These are phyloP conservation scores for Fusarium tjaetaba DNA, from an alignment of 2,329 filamentous ascomycete genomes.

Conservation along the genomic window DNA sequence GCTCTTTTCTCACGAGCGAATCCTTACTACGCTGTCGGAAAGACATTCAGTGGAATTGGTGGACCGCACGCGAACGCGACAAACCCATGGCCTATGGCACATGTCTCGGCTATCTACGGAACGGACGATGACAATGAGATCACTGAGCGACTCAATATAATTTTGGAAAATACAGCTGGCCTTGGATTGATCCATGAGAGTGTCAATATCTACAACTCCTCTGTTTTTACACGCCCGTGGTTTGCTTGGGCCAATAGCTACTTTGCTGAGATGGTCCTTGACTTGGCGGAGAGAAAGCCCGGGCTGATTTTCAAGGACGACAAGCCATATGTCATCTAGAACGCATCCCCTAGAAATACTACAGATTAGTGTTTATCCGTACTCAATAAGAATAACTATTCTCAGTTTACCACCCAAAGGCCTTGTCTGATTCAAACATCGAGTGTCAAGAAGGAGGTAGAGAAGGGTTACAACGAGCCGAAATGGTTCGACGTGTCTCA, in stretches of 20 bases:
- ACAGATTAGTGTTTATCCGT: no score
- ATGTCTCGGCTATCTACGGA: conserved; percentile 16
- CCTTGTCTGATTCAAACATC: no score
- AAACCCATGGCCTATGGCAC: conserved; percentile 18
- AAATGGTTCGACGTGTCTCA: no score
- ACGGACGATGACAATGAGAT: conserved; percentile 9
- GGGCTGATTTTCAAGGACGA: conserved; percentile 10
- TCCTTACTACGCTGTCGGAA: conserved; percentile 10
- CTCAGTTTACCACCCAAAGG: no score
- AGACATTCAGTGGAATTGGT: conserved; percentile 9
- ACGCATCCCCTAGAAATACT: no score
- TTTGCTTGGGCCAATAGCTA: conserved; percentile 29
- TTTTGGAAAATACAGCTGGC: conserved; percentile 16
- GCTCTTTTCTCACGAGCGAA: conserved; percentile 12
- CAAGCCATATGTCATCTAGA: background rate
- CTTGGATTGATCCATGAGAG: conserved; percentile 17
- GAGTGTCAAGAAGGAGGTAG: no score
- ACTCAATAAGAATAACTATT: no score
- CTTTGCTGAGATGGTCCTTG: conserved; percentile 19
- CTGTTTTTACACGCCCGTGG: conserved; percentile 12
- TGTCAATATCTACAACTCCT: conserved; percentile 13
- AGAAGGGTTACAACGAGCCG: no score
- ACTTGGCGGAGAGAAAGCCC: conserved; percentile 10
- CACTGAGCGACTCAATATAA: background rate
- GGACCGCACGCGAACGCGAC: conserved; percentile 20